phyloP scores from a whole-genome alignment of 2,329 filamentous ascomycete genomes.

The Madurella fahalii region DNA sequence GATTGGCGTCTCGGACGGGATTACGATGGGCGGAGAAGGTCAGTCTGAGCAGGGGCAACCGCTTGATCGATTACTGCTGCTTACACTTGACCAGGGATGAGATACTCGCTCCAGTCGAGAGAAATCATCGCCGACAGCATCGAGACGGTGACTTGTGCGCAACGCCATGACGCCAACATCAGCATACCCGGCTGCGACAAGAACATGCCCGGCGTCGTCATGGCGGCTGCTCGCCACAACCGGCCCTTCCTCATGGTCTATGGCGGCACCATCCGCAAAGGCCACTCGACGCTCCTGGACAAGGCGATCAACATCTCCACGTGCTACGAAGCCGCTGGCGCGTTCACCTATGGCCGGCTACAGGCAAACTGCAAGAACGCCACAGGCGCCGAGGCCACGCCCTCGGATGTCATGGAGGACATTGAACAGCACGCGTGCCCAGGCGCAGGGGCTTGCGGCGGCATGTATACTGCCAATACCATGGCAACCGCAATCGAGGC shows the following conservation, averaged over 20 bases:
- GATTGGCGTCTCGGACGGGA: conserved; percentile 81
- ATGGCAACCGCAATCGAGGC: conserved; percentile 90
- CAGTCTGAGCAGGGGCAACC: conserved; percentile 20
- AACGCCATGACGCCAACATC: conserved; percentile 90
- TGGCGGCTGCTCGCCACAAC: conserved; percentile 88
- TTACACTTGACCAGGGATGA: conserved; percentile 62
- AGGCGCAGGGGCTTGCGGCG: conserved; percentile 68
- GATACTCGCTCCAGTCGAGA: conserved; percentile 83
- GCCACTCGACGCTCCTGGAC: conserved; percentile 72
- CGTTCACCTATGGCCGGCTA: conserved; percentile 72
- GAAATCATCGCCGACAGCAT: conserved; percentile 94
- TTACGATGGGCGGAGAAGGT: conserved; percentile 94
- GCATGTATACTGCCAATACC: conserved; percentile 90
- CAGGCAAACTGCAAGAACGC: conserved; percentile 63
- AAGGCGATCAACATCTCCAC: conserved; percentile 83
- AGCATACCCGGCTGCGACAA: conserved; percentile 93
- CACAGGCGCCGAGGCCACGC: conserved; percentile 50
- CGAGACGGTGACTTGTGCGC: conserved; percentile 87
- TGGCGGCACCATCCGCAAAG: conserved; percentile 83
- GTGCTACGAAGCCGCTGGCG: conserved; percentile 83
- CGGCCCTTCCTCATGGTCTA: conserved; percentile 94
- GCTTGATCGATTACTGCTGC: neutral
- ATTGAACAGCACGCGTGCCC: conserved; percentile 77
- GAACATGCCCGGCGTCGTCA: conserved; percentile 92
- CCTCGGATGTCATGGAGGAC: conserved; percentile 78